These are phyloP conservation scores for Lichtheimia ornata DNA, from an alignment of 371 early-diverging fungal species.

Conservation along the genomic window DNA sequence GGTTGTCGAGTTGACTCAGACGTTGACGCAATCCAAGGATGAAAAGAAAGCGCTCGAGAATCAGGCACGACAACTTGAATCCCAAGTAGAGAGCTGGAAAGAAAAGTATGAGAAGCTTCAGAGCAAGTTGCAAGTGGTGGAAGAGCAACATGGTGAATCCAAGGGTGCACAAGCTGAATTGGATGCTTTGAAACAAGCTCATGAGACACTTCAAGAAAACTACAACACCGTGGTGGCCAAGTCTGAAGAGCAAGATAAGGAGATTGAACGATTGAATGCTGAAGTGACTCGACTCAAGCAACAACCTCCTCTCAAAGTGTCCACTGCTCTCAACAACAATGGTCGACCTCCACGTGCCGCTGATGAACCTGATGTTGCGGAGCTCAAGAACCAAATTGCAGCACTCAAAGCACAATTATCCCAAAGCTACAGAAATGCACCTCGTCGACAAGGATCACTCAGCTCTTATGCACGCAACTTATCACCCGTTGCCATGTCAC, in stretches of 20 bases:
- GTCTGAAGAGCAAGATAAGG: conserved; percentile 65
- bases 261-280: conserved; percentile 65
- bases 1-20: conserved; percentile 92
- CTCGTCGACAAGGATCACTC: conserved; percentile 44
- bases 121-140: conserved; percentile 49
- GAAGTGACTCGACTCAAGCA: conserved; percentile 71
- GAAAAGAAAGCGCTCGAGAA: conserved; percentile 65
- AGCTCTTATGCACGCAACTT: conserved; percentile 34
- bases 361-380: conserved; percentile 33
- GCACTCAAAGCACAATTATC: conserved; percentile 56
- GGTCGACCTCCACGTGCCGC: conserved; percentile 2
- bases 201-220: conserved; percentile 47
- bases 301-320: conserved; percentile 18
- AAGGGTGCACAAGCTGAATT: conserved; percentile 61
- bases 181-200: conserved; percentile 53
- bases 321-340: not conserved
- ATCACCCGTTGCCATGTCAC: conserved; percentile 35
- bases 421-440: conserved; percentile 38
- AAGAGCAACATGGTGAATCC: conserved; percentile 46
- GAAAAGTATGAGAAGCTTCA: conserved; percentile 69
- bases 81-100: conserved; percentile 65
- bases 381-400: conserved; percentile 54
- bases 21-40: conserved; percentile 67
- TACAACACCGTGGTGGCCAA: conserved; percentile 56
- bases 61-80: conserved; percentile 63